phyloP scores from a whole-genome alignment of 768 basidiomycete species.

The Butyriboletus loyo region DNA sequence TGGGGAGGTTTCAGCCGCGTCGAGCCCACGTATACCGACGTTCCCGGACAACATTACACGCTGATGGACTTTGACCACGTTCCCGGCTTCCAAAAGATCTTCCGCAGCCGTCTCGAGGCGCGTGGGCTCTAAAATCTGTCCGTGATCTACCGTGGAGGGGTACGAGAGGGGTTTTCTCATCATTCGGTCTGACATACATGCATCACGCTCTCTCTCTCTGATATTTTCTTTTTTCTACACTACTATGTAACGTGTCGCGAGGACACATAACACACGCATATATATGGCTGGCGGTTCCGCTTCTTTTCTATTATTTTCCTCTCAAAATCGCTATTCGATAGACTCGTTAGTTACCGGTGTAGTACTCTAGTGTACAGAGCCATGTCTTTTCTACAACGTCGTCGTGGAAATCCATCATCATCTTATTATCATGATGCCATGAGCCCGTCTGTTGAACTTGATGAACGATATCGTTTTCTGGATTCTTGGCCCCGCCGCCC shows the following conservation, averaged over 20 bases:
- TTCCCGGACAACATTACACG: conserved; percentile 30
- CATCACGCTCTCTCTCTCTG: background rate
- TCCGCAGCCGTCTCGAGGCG: conserved; percentile 23
- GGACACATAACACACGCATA: background rate
- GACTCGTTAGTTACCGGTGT: background rate
- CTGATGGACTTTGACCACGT: conserved; percentile 33
- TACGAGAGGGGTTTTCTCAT: too few species aligned
- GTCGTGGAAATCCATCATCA: too few species aligned
- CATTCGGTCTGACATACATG: background rate
- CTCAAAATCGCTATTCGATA: background rate
- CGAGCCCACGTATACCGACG: conserved; percentile 24
- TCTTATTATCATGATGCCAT: too few species aligned
- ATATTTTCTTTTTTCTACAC: too few species aligned
- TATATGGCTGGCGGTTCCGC: background rate
- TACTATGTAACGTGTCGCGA: background rate
- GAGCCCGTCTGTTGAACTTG: too few species aligned
- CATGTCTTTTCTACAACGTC: background rate
- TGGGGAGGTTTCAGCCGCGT: conserved; percentile 24
- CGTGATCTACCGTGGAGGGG: background rate
- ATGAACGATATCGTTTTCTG: too few species aligned
- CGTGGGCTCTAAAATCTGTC: conserved; percentile 20
- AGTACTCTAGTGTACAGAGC: background rate
- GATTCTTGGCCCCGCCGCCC: too few species aligned
- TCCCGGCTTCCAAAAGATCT: conserved; percentile 28
- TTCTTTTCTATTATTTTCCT: background rate